Evolutionary conservation across 768 basidiomycete species (phyloP).

Genomic region (Tephrocybe sp.): DNA sequence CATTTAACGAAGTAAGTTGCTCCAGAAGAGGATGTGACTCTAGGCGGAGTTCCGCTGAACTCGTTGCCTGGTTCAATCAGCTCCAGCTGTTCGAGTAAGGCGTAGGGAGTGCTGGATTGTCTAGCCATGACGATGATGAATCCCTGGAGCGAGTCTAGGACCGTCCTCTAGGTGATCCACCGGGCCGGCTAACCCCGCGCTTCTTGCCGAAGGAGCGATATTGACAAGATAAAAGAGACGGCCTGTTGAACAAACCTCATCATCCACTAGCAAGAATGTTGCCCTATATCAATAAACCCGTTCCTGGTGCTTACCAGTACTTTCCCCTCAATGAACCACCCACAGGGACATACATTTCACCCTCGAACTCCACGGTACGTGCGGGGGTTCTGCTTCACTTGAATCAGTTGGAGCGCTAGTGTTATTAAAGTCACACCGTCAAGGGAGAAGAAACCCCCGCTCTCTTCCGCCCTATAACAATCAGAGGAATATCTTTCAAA

Average conservation of each 20-base stretch:
- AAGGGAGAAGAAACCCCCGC: slow-evolving; percentile 52
- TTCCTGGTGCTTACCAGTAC: slow-evolving; percentile 50
- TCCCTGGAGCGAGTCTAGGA: no score
- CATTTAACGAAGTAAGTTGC: slow-evolving; percentile 60
- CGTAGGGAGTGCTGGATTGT: slow-evolving; percentile 19
- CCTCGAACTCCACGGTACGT: slow-evolving; percentile 4
- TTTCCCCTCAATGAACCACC: slow-evolving; percentile 59
- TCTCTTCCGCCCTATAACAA: slow-evolving; percentile 64
- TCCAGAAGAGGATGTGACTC: slow-evolving; percentile 55
- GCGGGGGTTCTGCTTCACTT: no score
- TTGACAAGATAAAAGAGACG: no score
- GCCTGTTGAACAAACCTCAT: no score
- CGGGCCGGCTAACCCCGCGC: neutral
- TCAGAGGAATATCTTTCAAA: slow-evolving; percentile 63
- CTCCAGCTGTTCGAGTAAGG: slow-evolving; percentile 43
- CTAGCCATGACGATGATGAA: no score
- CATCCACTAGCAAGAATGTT: no score
- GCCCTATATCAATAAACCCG: slow-evolving; percentile 41
- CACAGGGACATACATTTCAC: slow-evolving; percentile 39
- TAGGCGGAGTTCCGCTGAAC: slow-evolving; percentile 44
- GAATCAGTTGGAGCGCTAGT: no score
- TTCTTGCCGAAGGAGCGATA: neutral
- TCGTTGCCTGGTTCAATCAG: slow-evolving; percentile 48
- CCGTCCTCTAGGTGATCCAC: no score
- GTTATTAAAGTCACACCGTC: no score